Conservation (phyloP, 1,284 basidiomycete species). For the Phaffia rhodozyma region DNA sequence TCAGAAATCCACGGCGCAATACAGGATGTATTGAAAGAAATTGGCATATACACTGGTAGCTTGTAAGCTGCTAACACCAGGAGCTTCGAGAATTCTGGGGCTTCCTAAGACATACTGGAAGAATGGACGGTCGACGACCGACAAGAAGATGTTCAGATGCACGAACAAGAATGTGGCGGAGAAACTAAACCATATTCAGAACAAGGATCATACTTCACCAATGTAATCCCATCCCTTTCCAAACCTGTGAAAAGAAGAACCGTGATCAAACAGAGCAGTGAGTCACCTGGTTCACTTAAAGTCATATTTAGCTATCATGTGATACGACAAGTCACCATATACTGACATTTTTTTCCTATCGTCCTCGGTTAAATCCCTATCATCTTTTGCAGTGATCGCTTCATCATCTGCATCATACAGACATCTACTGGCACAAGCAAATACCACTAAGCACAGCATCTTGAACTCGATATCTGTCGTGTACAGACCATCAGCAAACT, state of each 20-base stretch:
- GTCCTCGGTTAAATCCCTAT: conserved; percentile 31
- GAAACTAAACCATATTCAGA: background rate
- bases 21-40: conserved; percentile 21
- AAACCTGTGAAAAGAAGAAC: too few relatives aligned
- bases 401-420: conserved; percentile 42
- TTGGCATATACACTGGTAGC: conserved; percentile 38
- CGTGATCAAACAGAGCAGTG: too few relatives aligned
- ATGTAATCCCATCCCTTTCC: too few relatives aligned
- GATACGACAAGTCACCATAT: too few relatives aligned
- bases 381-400: conserved; percentile 36
- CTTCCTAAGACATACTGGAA: too few relatives aligned
- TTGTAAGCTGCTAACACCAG: conserved; percentile 63
- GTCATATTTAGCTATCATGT: too few relatives aligned
- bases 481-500: conserved; percentile 48
- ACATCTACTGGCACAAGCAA: conserved; percentile 58
- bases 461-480: conserved; percentile 51
- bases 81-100: conserved; percentile 46
- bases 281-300: conserved; percentile 41
- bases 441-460: conserved; percentile 56
- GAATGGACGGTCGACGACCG: too few relatives aligned
- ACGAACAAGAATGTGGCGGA: too few relatives aligned
- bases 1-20: conserved; percentile 31
- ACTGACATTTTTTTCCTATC: conserved; percentile 22
- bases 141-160: too few relatives aligned
- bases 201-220: too few relatives aligned